A percentile compares a stretch with the other conserved stretches of the same genome.
Evolutionary conservation across 2,329 filamentous ascomycete species (phyloP).

Genomic region (Decorospora gaudefroyi): DNA sequence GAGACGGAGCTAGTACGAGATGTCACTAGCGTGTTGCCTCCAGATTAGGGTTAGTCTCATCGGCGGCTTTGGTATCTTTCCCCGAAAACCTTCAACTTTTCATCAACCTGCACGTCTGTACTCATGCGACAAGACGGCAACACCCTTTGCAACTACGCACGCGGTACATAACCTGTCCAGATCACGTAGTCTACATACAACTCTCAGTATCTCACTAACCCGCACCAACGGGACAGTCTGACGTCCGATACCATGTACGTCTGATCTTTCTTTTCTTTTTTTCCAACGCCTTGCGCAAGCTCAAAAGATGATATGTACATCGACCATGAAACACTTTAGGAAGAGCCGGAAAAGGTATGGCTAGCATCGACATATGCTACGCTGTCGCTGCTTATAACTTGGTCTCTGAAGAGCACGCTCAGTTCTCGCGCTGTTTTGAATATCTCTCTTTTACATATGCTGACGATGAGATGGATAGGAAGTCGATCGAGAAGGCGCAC

Average conservation of each 20-base stretch:
- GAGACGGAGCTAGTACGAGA: neutral
- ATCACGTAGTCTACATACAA: neutral
- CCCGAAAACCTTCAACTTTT: slow-evolving; percentile 13
- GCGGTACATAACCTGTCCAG: too few relatives aligned
- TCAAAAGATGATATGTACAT: slow-evolving; percentile 44
- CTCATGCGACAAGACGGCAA: neutral
- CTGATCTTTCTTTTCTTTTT: slow-evolving; percentile 2
- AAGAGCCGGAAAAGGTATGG: slow-evolving; percentile 60
- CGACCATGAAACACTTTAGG: slow-evolving; percentile 51
- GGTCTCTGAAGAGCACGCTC: slow-evolving; percentile 49
- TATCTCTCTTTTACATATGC: neutral
- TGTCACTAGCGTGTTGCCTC: slow-evolving; percentile 13
- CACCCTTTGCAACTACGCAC: too few relatives aligned
- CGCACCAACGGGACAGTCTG: neutral
- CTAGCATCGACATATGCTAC: slow-evolving; percentile 56
- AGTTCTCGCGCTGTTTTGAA: neutral
- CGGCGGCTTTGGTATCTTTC: slow-evolving; percentile 5
- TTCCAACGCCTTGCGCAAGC: slow-evolving; percentile 18
- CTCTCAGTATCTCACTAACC: neutral
- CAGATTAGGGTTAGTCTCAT: slow-evolving; percentile 4
- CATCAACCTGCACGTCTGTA: slow-evolving; percentile 4
- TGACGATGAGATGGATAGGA: slow-evolving; percentile 9
- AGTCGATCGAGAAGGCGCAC: too few relatives aligned
- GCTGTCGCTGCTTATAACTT: slow-evolving; percentile 57
- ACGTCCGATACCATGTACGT: slow-evolving; percentile 15